Evolutionary conservation across 2,329 filamentous ascomycete species (phyloP).

Genomic region (Stromatinia cepivora): DNA sequence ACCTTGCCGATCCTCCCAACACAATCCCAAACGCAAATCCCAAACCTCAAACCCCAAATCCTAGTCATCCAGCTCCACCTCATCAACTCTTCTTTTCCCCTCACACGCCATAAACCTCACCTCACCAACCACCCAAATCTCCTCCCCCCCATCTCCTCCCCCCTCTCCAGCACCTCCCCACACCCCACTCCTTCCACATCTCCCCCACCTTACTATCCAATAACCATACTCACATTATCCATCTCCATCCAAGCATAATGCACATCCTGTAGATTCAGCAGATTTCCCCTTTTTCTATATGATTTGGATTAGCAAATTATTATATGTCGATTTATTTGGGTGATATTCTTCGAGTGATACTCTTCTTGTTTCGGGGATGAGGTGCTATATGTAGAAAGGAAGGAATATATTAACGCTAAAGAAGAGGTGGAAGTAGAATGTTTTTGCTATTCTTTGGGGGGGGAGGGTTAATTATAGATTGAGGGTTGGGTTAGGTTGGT

Average conservation of each 20-base stretch:
- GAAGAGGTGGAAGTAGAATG: slow-evolving; percentile 65
- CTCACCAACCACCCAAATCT: background rate
- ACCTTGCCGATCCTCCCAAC: background rate
- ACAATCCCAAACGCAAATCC: background rate
- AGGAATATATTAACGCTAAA: slow-evolving; percentile 48
- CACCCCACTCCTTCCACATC: too few species aligned
- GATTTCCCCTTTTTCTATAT: slow-evolving; percentile 5
- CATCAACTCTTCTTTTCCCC: background rate
- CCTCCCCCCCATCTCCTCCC: too few species aligned
- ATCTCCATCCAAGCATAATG: background rate
- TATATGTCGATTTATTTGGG: slow-evolving; percentile 62
- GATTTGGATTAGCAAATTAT: slow-evolving; percentile 24
- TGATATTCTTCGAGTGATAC: slow-evolving; percentile 62
- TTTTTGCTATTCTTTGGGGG: slow-evolving; percentile 14
- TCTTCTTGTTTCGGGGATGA: slow-evolving; percentile 65
- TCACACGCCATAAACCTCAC: background rate
- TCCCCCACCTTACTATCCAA: too few species aligned
- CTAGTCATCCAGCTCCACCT: background rate
- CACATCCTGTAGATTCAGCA: slow-evolving; percentile 14
- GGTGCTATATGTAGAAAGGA: slow-evolving; percentile 61
- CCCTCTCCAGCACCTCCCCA: background rate
- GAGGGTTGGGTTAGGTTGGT: too few species aligned
- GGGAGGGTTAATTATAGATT: background rate
- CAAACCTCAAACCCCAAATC: background rate
- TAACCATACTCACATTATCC: background rate